Evolutionary conservation across 371 early-diverging fungal species (phyloP), one percentile per base, ranked within the genome.

Genomic region (Mucor irregularis): DNA sequence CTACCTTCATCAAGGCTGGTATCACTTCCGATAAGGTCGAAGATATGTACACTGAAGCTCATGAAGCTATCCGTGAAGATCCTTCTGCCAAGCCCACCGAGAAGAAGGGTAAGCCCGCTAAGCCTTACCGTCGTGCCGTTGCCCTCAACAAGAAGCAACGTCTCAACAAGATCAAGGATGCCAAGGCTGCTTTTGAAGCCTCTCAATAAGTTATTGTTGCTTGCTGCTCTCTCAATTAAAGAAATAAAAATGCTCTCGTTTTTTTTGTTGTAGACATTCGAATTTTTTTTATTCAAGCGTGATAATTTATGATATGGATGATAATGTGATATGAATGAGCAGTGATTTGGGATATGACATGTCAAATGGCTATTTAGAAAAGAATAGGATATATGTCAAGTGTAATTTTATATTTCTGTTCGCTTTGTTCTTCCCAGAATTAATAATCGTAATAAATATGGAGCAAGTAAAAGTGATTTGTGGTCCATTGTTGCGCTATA

Each of bases 41-140:
- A 82, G 94, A 90, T 61, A 91, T 97, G 83, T 99, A 99, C 92
- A 80, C 88, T 67, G 81, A 86, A 58, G 98, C 98, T 56, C 97
- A 99, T 88, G 83, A 81, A 65, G 89, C 89, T 65, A 99, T 99
- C 86, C 96, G 97, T 73, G 95, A 81, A 43, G 84, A 95, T 81
- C 97, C 99, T 53, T 44, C 67, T 53, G 61, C 75, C 77, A 80
- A 81, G 76, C 77, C 81, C 69, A 86, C 86, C 73, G 85, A 82
- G 59, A 88, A 90, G 85, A 85, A 86, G 81, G 61, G 64, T 44
- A 79, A 80, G 68, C 74, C 81, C 56, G 82, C 84, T 57, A 80
- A 71, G 71, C 67, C 72, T 71, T 76, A 81, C 75, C 84, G 68
- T 84, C 88, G 69, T 85, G 72, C 71, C n/a, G 33, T 43, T 60